These are phyloP conservation scores for Paraphaeosphaeria sporulosa DNA, from an alignment of 2,329 filamentous ascomycete genomes.

Conservation along the genomic window DNA sequence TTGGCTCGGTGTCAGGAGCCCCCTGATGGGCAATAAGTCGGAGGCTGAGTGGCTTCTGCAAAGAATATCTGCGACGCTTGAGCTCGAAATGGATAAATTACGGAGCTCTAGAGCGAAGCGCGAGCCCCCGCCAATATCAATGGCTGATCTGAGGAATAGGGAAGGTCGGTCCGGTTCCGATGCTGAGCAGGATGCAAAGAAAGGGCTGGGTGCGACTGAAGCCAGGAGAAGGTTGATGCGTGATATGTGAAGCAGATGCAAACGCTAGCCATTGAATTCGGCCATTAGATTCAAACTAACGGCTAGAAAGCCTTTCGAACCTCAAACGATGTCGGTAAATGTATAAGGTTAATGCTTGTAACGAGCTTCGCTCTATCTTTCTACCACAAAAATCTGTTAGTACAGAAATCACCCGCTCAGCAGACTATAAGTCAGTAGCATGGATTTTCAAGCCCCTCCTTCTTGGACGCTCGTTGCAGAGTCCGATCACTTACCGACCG, in stretches of 20 bases:
- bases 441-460: background rate
- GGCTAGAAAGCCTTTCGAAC: background rate
- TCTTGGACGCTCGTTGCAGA: background rate
- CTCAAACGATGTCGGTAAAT: background rate
- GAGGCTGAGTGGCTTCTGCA: conserved; percentile 79
- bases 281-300: background rate
- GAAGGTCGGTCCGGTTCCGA: conserved; percentile 13
- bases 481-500: conserved; percentile 1
- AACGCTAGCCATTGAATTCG: conserved; percentile 2
- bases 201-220: conserved; percentile 21
- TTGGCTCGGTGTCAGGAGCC: conserved; percentile 74
- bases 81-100: conserved; percentile 47
- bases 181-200: conserved; percentile 17
- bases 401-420: background rate
- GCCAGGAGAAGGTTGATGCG: conserved; percentile 15
- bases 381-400: background rate
- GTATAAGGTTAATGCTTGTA: background rate
- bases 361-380: background rate
- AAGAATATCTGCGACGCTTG: conserved; percentile 65
- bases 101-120: conserved; percentile 23
- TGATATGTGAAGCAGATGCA: conserved; percentile 11
- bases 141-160: conserved; percentile 32
- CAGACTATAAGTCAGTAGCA: background rate
- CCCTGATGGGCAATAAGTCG: conserved; percentile 71
- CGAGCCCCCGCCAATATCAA: conserved; percentile 43